phyloP scores from a whole-genome alignment of 176 grass and related monocot genomes.

The Ensete ventricosum region DNA sequence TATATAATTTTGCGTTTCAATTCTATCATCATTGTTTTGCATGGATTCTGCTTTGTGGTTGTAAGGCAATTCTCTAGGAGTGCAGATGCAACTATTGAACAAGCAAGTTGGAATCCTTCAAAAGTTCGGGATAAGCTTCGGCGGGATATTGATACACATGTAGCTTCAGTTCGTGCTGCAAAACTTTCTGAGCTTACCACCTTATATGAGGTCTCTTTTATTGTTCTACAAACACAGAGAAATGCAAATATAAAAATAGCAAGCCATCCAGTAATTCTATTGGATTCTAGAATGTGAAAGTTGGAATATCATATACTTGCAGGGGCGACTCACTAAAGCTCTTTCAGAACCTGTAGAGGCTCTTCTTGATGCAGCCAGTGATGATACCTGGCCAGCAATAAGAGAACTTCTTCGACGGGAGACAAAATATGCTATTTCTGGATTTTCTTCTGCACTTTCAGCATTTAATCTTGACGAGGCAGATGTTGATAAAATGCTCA shows the following conservation, averaged over 20 bases:
- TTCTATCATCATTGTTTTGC: background rate
- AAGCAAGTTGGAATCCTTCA: slow-evolving; percentile 83
- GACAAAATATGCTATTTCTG: slow-evolving; percentile 55
- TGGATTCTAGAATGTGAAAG: background rate
- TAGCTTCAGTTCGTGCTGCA: slow-evolving; percentile 60
- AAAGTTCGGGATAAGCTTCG: slow-evolving; percentile 89
- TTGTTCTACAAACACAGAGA: background rate
- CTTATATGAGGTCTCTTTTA: slow-evolving; percentile 64
- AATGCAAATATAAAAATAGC: background rate
- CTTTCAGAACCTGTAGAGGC: slow-evolving; percentile 76
- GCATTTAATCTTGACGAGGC: slow-evolving; percentile 73
- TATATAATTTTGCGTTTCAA: slow-evolving; percentile 12
- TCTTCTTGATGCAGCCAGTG: slow-evolving; percentile 71
- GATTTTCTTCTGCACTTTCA: slow-evolving; percentile 53
- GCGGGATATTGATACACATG: slow-evolving; percentile 76
- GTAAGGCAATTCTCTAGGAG: background rate
- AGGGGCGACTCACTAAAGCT: slow-evolving; percentile 64
- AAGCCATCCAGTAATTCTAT: background rate
- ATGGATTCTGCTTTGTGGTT: slow-evolving; percentile 4
- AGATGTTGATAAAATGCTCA: slow-evolving; percentile 50
- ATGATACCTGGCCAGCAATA: slow-evolving; percentile 89
- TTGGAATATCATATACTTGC: slow-evolving; percentile 25
- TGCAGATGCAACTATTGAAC: slow-evolving; percentile 84
- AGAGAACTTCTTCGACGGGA: slow-evolving; percentile 77
- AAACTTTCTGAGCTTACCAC: slow-evolving; percentile 71